Evolutionary conservation across 108 stramenopile genomes (phyloP).

Genomic region (Epipyxis sp.): DNA sequence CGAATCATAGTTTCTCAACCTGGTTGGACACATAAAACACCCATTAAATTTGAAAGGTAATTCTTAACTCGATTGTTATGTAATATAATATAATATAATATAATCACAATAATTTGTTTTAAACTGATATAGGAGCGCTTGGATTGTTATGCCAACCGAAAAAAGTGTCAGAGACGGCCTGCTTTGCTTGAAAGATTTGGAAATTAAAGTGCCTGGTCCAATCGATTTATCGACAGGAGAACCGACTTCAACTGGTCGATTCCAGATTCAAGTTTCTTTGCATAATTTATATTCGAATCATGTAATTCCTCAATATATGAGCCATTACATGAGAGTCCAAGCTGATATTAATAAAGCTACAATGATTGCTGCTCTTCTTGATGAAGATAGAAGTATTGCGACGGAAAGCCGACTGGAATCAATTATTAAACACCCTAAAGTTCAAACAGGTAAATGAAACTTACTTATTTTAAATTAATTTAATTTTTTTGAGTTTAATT

Average conservation of each 20-base stretch:
- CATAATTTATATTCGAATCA: neutral
- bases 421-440: neutral
- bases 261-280: neutral
- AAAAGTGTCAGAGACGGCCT: neutral
- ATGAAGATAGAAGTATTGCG: conserved; percentile 19
- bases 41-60: neutral
- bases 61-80: too few relatives aligned
- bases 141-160: conserved; percentile 7
- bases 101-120: too few relatives aligned
- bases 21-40: neutral
- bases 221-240: neutral
- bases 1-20: conserved; percentile 20
- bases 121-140: too few relatives aligned
- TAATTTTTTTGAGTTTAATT: too few relatives aligned
- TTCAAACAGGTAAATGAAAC: too few relatives aligned
- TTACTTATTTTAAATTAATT: too few relatives aligned
- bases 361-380: neutral
- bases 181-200: neutral
- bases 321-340: neutral
- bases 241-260: neutral
- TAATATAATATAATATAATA: too few relatives aligned
- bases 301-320: neutral
- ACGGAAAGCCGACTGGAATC: neutral
- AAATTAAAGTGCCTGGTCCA: neutral
- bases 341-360: neutral